These are phyloP conservation scores for Malbranchea cinnamomea DNA, from an alignment of 2,329 filamentous ascomycete species.

Conservation along the genomic window DNA sequence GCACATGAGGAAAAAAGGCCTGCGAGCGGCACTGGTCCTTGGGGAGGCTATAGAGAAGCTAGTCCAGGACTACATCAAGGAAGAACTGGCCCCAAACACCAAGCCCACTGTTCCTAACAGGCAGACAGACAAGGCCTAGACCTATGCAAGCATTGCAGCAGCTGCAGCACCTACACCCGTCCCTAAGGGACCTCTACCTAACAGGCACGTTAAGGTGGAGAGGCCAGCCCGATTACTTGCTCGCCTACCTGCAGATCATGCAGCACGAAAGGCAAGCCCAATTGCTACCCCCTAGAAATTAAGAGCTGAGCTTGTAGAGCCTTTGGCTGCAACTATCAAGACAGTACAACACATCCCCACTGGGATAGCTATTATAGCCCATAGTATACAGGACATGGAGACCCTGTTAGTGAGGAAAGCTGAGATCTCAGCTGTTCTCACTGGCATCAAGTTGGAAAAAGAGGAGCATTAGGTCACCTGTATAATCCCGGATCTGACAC, in stretches of 20 bases:
- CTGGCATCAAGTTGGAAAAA: neutral
- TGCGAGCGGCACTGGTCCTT: too few relatives aligned
- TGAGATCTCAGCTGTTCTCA: slow-evolving; percentile 1
- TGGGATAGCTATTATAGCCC: slow-evolving; percentile 1
- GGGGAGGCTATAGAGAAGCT: too few relatives aligned
- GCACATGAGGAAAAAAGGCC: too few relatives aligned
- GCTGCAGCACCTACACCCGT: neutral
- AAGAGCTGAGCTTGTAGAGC: neutral
- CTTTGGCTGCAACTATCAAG: slow-evolving; percentile 1
- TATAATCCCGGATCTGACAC: too few relatives aligned
- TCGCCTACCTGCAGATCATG: neutral
- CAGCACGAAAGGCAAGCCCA: slow-evolving; percentile 1
- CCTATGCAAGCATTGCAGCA: slow-evolving; percentile 1
- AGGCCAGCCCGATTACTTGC: slow-evolving; percentile 1
- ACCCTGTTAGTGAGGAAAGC: neutral
- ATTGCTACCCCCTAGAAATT: slow-evolving; percentile 1
- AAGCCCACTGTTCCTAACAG: neutral
- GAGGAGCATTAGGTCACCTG: slow-evolving; percentile 1
- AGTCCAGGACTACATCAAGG: neutral
- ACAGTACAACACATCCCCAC: slow-evolving; percentile 1
- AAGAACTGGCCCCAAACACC: neutral
- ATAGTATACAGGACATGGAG: neutral
- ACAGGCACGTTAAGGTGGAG: neutral
- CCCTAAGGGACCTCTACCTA: neutral
- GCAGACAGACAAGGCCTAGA: neutral